Evolutionary conservation across 202 grass and related monocot genomes (phyloP), one percentile per base, ranked within the genome.

Genomic region (Zizania palustris): DNA sequence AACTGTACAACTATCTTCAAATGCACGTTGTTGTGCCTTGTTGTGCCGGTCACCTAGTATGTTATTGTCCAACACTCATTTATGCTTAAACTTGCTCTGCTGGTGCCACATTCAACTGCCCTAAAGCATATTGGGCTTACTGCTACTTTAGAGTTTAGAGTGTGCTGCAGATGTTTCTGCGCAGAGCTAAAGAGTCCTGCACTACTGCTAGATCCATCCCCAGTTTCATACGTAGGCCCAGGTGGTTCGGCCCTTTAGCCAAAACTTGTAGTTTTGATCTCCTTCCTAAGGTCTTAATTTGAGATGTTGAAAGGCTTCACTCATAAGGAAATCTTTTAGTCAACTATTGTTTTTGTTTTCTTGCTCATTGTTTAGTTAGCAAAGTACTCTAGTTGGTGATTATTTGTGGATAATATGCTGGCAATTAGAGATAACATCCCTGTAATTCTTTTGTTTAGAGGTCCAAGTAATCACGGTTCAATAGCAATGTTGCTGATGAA

Each of bases 331-430:
- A 55, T 75, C 4, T 22, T 66, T 61, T 74, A 83, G 65, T 65
- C 69, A 56, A 36, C 45, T 33, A 54, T 74, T 68, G 72, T 77
- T 59, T 65, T 67, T 39, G n/a, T 77, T 71, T 60, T 36, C 33
- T 58, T 19, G 3, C 19, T 59, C 40, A 51, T 20, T 82, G 22
- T 56, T 59, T 67, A 79, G 37, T 73, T 45, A 63, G 63, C n/a
- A 73, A 13, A 63, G 57, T 64, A 71, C 41, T 59, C 51, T 20
- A 57, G 65, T 63, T 88, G 69, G 71, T 42, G 48, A 70, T 79
- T 75, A 60, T 84, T 83, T 88, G 59, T 19, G 19, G n/a, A 55
- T 55, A 20, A 75, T 61, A 80, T 75, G 70, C 34, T 4, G 4
- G 71, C 57, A 56, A 36, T 1, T 41, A 16, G 63, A 65, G 8